Evolutionary conservation across 2,329 filamentous ascomycete species (phyloP), one percentile per base, ranked within the genome.

Genomic region (Juglanconis sp.): DNA sequence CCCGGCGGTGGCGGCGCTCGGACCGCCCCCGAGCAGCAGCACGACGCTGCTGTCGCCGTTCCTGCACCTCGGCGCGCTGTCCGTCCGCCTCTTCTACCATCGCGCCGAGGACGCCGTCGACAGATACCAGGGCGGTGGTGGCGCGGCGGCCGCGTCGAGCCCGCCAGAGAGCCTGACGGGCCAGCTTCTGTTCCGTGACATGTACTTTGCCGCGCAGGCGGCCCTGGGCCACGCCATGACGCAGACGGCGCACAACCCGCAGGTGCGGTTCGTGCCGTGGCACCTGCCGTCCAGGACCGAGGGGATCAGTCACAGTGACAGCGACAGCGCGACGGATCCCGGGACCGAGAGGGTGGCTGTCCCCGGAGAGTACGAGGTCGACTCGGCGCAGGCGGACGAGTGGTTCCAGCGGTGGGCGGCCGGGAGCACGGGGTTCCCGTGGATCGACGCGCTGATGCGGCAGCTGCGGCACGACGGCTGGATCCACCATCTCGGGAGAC

Each of bases 141-240:
- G 24, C 24, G 24, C 24, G 24, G 24, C 24, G 24, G 24, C 24
- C 24, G 83, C 82, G 3, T 87, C 85, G 7, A 76, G 78, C 32
- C 85, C 87, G 0, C 90, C 90, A 0, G 85, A 84, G n/a, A 89
- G 85, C 63, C 72, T 93, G 15, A 86, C 82, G 0, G 90, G 90
- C 3, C 90, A 93, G 66, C 73, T 93, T 1, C 77, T 92, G 10
- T 93, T 93, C 71, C 81, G 90, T 15, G 90, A 93, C 69, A 93
- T 93, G 90, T 93, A 92, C 72, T 92, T 93, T 66, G 89, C 83
- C 13, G 89, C 89, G 0, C 89, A 93, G 69, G 88, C 89, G 1
- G 80, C 83, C 0, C 75, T 92, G 1, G 89, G 89, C 0, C 77
- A 81, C 36, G 67, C 76, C 0, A 92, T 91, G 66, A 78, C 75